Evolutionary conservation across 331 rosid species (phyloP).

Genomic region (Stylosanthes scabra): DNA sequence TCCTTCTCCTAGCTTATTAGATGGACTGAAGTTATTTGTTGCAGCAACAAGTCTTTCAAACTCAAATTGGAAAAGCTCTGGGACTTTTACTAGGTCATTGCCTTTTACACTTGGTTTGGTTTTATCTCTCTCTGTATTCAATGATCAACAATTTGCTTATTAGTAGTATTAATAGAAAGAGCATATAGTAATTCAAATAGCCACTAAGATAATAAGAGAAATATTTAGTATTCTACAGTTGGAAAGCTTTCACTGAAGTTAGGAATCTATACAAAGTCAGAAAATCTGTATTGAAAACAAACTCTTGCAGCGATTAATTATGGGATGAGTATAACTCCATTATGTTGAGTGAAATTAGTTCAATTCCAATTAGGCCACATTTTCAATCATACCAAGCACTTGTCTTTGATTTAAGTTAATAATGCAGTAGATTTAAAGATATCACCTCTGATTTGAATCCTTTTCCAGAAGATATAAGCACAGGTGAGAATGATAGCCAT

Average conservation of each 20-base stretch:
- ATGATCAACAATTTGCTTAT: neutral
- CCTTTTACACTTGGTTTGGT: no score
- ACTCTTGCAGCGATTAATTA: neutral
- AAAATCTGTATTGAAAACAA: neutral
- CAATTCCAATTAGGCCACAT: no score
- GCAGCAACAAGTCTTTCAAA: conserved; percentile 25
- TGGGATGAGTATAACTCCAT: no score
- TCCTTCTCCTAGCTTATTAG: conserved; percentile 33
- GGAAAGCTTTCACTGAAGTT: neutral
- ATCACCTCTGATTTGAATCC: neutral
- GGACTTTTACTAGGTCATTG: neutral
- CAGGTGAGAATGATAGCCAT: neutral
- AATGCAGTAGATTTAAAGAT: neutral
- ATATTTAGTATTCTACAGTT: neutral
- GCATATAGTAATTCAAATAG: neutral
- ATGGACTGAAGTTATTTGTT: conserved; percentile 25
- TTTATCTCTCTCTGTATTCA: neutral
- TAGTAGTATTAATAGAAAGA: neutral
- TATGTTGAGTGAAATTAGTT: no score
- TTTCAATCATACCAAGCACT: no score
- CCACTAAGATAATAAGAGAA: neutral
- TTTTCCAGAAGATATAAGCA: conserved; percentile 18
- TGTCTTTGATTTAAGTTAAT: neutral
- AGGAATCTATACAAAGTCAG: neutral
- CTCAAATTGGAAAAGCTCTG: conserved; percentile 27